These are phyloP conservation scores for Podila verticillata DNA, from an alignment of 192 early-diverging fungal genomes.

Conservation along the genomic window DNA sequence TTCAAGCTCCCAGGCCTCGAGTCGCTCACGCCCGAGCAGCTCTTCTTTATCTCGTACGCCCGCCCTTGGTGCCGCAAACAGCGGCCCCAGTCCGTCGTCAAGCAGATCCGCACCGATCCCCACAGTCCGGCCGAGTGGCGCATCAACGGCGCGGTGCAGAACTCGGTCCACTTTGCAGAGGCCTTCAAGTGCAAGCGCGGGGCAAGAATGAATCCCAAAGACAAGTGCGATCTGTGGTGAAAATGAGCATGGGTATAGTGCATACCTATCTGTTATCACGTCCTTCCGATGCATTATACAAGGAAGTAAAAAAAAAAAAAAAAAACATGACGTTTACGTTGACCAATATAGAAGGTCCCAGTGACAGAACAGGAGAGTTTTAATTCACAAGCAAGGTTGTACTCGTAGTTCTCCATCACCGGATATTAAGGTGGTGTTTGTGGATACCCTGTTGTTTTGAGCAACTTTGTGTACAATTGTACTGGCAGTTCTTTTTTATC, in stretches of 20 bases:
- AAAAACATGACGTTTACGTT: too few species aligned
- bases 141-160: slow-evolving; percentile 72
- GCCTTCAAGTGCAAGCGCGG: slow-evolving; percentile 68
- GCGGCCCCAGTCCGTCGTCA: slow-evolving; percentile 28
- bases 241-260: neutral
- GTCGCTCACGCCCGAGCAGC: slow-evolving; percentile 58
- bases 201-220: slow-evolving; percentile 68
- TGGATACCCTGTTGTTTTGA: too few species aligned
- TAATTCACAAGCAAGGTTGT: too few species aligned
- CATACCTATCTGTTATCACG: too few species aligned
- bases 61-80: slow-evolving; percentile 68
- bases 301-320: neutral
- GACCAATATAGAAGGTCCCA: too few species aligned
- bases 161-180: slow-evolving; percentile 70
- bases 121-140: slow-evolving; percentile 73
- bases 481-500: too few species aligned
- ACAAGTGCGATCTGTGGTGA: slow-evolving; percentile 56
- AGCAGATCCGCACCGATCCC: slow-evolving; percentile 60
- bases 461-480: too few species aligned
- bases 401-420: too few species aligned
- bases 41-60: slow-evolving; percentile 72
- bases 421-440: too few species aligned
- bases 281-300: too few species aligned
- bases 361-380: too few species aligned
- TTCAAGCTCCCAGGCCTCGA: slow-evolving; percentile 57